Base-by-base conservation (phyloP, 2,329 filamentous ascomycete genomes). In the Rhynchosporium secalis region DNA sequence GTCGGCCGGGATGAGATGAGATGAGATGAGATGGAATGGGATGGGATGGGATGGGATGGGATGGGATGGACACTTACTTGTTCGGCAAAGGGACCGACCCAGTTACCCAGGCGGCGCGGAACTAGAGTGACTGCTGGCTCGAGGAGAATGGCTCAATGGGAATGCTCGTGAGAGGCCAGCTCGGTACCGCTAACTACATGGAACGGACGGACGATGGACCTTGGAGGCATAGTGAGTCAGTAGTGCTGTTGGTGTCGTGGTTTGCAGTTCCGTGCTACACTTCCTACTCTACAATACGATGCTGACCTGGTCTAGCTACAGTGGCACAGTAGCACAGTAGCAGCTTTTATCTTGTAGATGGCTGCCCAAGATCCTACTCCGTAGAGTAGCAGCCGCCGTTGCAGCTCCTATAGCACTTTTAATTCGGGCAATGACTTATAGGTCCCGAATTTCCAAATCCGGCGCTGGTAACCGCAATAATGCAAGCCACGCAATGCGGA, bases 371-470 rank as follows among this genome's bases (percentile, higher is more conserved):
- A 20, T 20, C 20, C 20, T 1, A 20, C 33, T 28, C 5, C 20
- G 20, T n/a, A 40, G 10, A 52, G 49, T 40, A 38, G 49, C 49
- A 52, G 49, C 49, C 49, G 49, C 49, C 45, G 58, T 40, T 28
- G 45, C 56, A 48, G 33, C 40, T 45, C 20, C 26, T 31, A 31
- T 56, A 45, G 52, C 38, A 45, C 12, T 33, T 33, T 43, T n/a
- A 56, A 56, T 38, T 28, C 40, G 26, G 52, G 13, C 15, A 43
- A 36, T 46, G 45, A 31, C 31, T 45, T 13, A 43, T 43, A 43
- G 41, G 62, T 58, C 57, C 62, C 62, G 33, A 55, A 54, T 6
- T 60, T 63, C 62, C 62, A 45, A 47, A 54, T 20, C 54, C 56
- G 62, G 62, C 48, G 40, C 56, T 46, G 56, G 61, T 47, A 58